Evolutionary conservation across 805 yeast species (phyloP), one percentile per base, ranked within the genome.

Genomic region (Dipodascus albidus): DNA sequence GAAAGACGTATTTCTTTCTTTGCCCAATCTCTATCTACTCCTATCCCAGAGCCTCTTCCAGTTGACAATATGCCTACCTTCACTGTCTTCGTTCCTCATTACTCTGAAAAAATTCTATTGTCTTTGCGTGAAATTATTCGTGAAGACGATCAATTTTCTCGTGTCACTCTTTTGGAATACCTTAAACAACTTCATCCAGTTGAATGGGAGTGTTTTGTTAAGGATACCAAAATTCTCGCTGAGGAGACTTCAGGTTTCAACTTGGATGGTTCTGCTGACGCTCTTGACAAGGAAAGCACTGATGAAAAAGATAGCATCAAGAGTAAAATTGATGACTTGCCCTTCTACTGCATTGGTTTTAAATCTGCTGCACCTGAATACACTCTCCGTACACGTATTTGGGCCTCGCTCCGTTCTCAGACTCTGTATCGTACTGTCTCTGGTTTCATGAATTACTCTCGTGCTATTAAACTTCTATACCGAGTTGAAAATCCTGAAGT

Each of bases 51-150:
- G 74, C 98, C 99, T 58, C 77, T 93, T 67, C 99, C 99, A 47
- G 98, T 95, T 62, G 99, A 93, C 72, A 91, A 91, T 77, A 93
- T 93, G 99, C 99, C 99, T 60, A 91, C 98, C 9, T 93, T 93
- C 71, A 90, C 99, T 42, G 98, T 93, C 22, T 76, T 91, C 70
- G 85, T 91, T 61, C 98, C 99, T 65, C 99, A 91, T 70, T 91
- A 91, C 72, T 77, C 93, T 60, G 99, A 91, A 74, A 91, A 89
- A 81, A 91, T 91, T 58, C 76, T 90, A 62, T 74, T 91, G 51
- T 87, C 96, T 17, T 75, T 93, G 64, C 85, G 95, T 69, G 99
- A 91, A 71, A 89, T 93, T 66, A 91, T 93, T 63, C 84, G 96
- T 66, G 98, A 91, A 74, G 98, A 93, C 70, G 96, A 90, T 67